A percentile compares a stretch with the other conserved stretches of the same genome.
phyloP scores from a whole-genome alignment of 192 early-diverging fungal genomes.

The Coemansia sp. region DNA sequence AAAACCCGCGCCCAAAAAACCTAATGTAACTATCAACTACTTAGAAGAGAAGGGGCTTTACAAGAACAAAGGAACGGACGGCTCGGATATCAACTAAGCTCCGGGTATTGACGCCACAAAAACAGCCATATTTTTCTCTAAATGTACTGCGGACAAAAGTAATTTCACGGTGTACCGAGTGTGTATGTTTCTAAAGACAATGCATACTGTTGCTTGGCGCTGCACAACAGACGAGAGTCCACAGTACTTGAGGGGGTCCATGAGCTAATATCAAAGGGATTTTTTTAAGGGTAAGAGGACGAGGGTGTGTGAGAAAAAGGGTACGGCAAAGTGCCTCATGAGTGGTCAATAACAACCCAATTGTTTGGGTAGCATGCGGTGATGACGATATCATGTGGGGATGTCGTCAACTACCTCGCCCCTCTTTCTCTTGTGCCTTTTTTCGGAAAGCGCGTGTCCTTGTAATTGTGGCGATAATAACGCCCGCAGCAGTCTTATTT shows the following conservation, averaged over 20 bases:
- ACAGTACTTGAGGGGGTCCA: too few relatives aligned
- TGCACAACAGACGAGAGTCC: neutral
- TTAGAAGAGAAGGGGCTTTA: neutral
- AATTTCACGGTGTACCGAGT: neutral
- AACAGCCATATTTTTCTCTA: neutral
- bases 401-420: neutral
- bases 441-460: too few relatives aligned
- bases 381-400: neutral
- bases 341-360: neutral
- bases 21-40: too few relatives aligned
- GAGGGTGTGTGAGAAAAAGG: neutral
- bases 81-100: neutral
- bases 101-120: neutral
- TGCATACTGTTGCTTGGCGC: neutral
- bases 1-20: too few relatives aligned
- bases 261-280: too few relatives aligned
- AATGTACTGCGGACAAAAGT: neutral
- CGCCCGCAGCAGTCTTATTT: neutral
- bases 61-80: neutral
- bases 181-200: too few relatives aligned
- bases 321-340: neutral
- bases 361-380: neutral
- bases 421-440: neutral
- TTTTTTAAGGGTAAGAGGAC: neutral
- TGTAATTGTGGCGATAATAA: neutral